Percentiles rank a stretch among this genome's conserved stretches.
Conservation (phyloP, 1,284 basidiomycete genomes). For the Sanguinoderma infundibulare region DNA sequence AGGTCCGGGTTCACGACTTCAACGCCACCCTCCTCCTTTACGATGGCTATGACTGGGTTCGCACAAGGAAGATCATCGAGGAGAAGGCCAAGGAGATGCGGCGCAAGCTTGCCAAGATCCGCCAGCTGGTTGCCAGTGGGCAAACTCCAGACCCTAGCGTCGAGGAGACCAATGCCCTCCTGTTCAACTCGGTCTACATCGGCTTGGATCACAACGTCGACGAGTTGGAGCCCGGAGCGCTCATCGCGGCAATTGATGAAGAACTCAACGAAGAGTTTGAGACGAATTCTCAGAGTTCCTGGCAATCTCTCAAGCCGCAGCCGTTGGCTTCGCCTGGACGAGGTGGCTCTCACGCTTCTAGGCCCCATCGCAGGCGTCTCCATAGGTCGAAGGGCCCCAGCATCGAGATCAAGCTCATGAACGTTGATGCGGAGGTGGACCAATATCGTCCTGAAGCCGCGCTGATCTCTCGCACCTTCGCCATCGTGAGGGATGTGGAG, state of each 20-base stretch:
- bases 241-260: slow-evolving; percentile 91
- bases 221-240: slow-evolving; percentile 72
- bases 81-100: slow-evolving; percentile 89
- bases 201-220: slow-evolving; percentile 78
- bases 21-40: slow-evolving; percentile 76
- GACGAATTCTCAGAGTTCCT: slow-evolving; percentile 77
- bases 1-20: slow-evolving; percentile 62
- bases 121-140: slow-evolving; percentile 92
- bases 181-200: slow-evolving; percentile 95
- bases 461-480: slow-evolving; percentile 68
- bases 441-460: slow-evolving; percentile 61
- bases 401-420: slow-evolving; percentile 84
- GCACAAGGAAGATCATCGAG: slow-evolving; percentile 87
- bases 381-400: slow-evolving; percentile 80
- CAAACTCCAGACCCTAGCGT: slow-evolving; percentile 85
- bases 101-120: slow-evolving; percentile 85
- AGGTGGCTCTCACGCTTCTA: slow-evolving; percentile 43
- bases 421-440: slow-evolving; percentile 70
- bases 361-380: slow-evolving; percentile 62
- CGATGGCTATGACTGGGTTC: slow-evolving; percentile 93
- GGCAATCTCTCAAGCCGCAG: slow-evolving; percentile 73
- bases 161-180: slow-evolving; percentile 77
- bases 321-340: slow-evolving; percentile 45
- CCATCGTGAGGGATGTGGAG: slow-evolving; percentile 75
- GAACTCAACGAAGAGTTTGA: slow-evolving; percentile 82